Evolutionary conservation across 495 filamentous ascomycete genomes (phyloP).

Genomic region (Neurospora sp.): DNA sequence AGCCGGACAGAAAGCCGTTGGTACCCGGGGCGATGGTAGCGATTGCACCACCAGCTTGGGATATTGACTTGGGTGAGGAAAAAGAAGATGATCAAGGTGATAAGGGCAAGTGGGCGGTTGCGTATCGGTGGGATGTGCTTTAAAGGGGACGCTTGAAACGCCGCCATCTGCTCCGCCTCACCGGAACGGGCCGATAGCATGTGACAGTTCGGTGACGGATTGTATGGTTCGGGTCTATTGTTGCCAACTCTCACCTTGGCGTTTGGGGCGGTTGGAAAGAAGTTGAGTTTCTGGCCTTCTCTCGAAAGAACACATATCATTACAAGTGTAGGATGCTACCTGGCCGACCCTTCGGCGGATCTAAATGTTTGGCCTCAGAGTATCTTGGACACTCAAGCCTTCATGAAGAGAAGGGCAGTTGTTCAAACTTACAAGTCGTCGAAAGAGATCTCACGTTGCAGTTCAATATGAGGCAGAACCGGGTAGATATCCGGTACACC

Average conservation of each 20-base stretch:
- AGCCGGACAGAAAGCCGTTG: constrained; percentile 13
- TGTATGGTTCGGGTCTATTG: background rate
- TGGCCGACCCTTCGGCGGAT: background rate
- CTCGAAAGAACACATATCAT: background rate
- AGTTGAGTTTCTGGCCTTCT: background rate
- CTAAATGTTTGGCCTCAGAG: background rate
- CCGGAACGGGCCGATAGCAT: background rate
- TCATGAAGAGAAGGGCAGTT: background rate
- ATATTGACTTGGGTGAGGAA: constrained; percentile 25
- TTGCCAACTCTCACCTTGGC: background rate
- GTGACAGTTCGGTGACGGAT: background rate
- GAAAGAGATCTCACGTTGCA: background rate
- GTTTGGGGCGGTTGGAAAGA: background rate
- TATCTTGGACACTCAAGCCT: background rate
- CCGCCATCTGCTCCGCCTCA: background rate
- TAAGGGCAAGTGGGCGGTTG: constrained; percentile 28
- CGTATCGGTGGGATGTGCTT: constrained; percentile 31
- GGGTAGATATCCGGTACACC: background rate
- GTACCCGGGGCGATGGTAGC: constrained; percentile 22
- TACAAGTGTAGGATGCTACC: background rate
- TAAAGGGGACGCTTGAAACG: background rate
- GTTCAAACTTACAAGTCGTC: background rate
- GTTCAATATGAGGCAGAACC: background rate
- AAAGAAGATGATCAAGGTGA: background rate
- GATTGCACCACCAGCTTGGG: constrained; percentile 34